Percentiles rank a stretch among this genome's conserved stretches.
phyloP scores from a whole-genome alignment of 352 stramenopile species.

The Phytophthora sansomeana region DNA sequence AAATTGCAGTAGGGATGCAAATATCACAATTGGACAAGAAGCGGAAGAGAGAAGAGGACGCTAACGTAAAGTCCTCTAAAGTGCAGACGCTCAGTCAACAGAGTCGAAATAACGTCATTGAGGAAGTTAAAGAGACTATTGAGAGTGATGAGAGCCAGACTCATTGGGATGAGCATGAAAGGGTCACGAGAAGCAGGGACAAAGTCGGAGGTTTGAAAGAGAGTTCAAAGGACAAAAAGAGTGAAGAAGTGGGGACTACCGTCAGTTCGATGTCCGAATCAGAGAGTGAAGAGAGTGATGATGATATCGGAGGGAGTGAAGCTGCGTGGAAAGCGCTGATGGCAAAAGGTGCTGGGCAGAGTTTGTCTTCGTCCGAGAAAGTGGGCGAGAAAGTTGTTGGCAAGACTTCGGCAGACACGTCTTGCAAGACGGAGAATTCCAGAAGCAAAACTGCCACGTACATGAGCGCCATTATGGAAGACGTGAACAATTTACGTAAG shows the following conservation, averaged over 20 bases:
- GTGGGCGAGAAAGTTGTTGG: background rate
- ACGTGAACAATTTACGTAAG: background rate
- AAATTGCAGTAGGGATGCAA: background rate
- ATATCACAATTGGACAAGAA: background rate
- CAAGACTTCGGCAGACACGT: background rate
- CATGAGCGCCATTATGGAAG: conserved; percentile 17
- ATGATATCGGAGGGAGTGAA: background rate
- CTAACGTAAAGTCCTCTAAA: background rate
- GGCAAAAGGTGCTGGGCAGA: background rate
- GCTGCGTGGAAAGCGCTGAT: conserved; percentile 1
- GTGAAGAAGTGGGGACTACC: too few relatives aligned
- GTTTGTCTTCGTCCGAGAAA: background rate
- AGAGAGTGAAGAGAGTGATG: background rate
- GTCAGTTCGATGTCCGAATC: background rate
- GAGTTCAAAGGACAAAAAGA: too few relatives aligned
- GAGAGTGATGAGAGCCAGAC: too few relatives aligned
- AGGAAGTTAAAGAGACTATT: too few relatives aligned
- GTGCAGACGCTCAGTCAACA: too few relatives aligned
- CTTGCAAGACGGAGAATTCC: background rate
- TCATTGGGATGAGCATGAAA: too few relatives aligned
- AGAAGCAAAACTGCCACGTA: background rate
- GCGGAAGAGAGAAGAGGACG: background rate
- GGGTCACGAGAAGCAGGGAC: too few relatives aligned
- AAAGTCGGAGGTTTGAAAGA: too few relatives aligned
- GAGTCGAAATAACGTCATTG: too few relatives aligned